Percentiles rank a stretch among this genome's conserved stretches.
phyloP scores from a whole-genome alignment of 1,139 yeast species.

The Scheffersomyces illinoinensis region DNA sequence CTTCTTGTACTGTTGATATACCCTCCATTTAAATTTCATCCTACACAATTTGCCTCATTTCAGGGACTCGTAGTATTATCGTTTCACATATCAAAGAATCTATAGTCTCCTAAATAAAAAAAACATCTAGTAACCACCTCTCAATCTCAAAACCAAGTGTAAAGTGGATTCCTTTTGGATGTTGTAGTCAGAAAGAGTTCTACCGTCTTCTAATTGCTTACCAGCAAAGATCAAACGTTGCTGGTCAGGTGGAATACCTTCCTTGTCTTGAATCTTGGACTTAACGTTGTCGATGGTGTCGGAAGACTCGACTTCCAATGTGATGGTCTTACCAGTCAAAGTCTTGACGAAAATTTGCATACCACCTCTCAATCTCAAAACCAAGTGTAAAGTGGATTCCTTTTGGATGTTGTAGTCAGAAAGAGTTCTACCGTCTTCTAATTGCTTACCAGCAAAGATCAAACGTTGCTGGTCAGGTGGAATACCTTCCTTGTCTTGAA shows the following conservation, averaged over 20 bases:
- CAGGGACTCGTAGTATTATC: constrained; percentile 16
- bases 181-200: constrained; percentile 99
- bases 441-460: constrained; percentile 92
- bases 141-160: constrained; percentile 96
- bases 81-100: constrained; percentile 15
- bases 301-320: constrained; percentile 93
- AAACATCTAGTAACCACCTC: constrained; percentile 75
- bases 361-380: constrained; percentile 92
- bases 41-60: constrained; percentile 8
- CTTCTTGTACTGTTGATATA: not conserved
- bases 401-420: constrained; percentile 95
- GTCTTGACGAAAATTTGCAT: constrained; percentile 72
- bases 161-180: constrained; percentile 99
- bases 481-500: constrained; percentile 93
- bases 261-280: constrained; percentile 99
- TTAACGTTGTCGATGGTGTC: constrained; percentile 99
- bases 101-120: not conserved
- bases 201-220: constrained; percentile 99
- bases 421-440: constrained; percentile 90
- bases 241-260: constrained; percentile 99
- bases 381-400: constrained; percentile 88
- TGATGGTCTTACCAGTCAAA: constrained; percentile 86
- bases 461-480: constrained; percentile 96
- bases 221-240: constrained; percentile 99
- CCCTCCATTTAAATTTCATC: no score